Conservation (phyloP, 139 green algal species). For the Picochlorum sp. region DNA sequence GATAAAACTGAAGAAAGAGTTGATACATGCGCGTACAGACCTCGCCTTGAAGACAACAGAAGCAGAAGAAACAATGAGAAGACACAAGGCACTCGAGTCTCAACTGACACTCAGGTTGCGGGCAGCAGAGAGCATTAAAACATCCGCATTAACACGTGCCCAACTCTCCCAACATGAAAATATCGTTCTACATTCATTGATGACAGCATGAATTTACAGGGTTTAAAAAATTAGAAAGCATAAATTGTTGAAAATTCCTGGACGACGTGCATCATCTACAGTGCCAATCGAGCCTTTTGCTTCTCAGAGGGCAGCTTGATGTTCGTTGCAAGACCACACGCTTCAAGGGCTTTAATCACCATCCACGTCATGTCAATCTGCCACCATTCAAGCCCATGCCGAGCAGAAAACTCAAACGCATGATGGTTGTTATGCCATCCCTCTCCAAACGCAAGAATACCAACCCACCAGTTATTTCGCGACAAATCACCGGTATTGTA, state of each 20-base stretch:
- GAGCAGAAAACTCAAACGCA: constrained; percentile 75
- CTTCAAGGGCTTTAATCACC: constrained; percentile 54
- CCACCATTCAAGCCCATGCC: constrained; percentile 76
- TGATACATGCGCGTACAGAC: too few relatives aligned
- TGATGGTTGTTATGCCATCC: constrained; percentile 97
- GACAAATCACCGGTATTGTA: constrained; percentile 88
- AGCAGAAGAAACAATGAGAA: too few relatives aligned
- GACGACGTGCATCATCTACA: background rate
- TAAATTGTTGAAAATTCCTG: background rate
- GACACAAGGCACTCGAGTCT: too few relatives aligned
- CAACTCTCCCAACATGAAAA: too few relatives aligned
- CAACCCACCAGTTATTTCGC: constrained; percentile 69
- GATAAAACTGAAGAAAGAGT: too few relatives aligned
- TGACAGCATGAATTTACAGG: background rate
- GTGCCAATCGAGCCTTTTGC: constrained; percentile 53
- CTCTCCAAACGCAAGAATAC: constrained; percentile 84
- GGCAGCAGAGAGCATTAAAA: too few relatives aligned
- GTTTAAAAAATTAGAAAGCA: background rate
- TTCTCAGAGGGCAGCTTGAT: constrained; percentile 82
- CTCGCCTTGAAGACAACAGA: too few relatives aligned
- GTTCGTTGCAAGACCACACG: constrained; percentile 68
- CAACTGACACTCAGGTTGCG: too few relatives aligned
- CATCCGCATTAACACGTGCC: too few relatives aligned
- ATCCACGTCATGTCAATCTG: constrained; percentile 76
- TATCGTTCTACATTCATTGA: background rate